phyloP scores from a whole-genome alignment of 441 rosid species.

The Adansonia gregorii region DNA sequence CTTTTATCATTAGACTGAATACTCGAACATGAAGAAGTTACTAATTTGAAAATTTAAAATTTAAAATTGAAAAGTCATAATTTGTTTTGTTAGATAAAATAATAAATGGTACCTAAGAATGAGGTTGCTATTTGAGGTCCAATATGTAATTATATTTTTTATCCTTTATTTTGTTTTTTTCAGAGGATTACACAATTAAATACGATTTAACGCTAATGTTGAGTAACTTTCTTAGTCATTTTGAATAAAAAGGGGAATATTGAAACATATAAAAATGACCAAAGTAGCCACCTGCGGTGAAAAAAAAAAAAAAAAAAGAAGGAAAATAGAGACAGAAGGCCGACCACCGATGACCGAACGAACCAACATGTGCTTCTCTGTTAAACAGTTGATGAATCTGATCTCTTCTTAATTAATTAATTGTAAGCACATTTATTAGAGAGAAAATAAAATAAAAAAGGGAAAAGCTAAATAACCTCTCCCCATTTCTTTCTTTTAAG shows the following conservation, averaged over 20 bases:
- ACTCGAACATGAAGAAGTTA: too few relatives aligned
- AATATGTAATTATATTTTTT: background rate
- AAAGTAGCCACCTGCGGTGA: background rate
- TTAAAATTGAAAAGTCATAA: too few relatives aligned
- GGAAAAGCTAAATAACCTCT: constrained; percentile 34
- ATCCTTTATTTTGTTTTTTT: background rate
- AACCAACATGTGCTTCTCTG: constrained; percentile 22
- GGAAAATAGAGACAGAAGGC: constrained; percentile 1
- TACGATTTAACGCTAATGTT: background rate
- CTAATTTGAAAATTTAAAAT: too few relatives aligned
- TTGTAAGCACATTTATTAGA: background rate
- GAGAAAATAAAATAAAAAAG: background rate
- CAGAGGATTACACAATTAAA: background rate
- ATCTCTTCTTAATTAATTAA: constrained; percentile 19
- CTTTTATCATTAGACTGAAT: too few relatives aligned
- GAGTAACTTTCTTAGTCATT: background rate
- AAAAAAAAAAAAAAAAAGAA: background rate
- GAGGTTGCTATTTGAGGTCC: background rate
- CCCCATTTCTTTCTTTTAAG: constrained; percentile 29
- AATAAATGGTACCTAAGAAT: background rate
- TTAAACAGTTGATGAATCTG: constrained; percentile 26
- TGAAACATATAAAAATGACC: constrained; percentile 1
- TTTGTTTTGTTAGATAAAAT: too few relatives aligned
- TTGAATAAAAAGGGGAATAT: background rate
- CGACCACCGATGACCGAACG: constrained; percentile 27